Evolutionary conservation across 2,329 filamentous ascomycete species (phyloP).

Genomic region (Acrocalymma vagum): DNA sequence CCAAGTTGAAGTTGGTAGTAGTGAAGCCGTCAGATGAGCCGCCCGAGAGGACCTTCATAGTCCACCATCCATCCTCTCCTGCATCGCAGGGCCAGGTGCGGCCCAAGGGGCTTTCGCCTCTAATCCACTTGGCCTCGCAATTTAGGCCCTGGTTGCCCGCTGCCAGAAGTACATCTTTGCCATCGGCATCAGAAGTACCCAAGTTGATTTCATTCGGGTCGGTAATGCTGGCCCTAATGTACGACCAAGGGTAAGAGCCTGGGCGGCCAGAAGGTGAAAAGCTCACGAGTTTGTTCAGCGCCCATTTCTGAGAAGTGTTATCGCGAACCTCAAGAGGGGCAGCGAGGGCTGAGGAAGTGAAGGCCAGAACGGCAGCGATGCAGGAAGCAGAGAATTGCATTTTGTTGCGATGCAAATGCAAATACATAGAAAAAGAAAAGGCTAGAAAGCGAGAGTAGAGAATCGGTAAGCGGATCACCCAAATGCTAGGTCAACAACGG

Average conservation of each 20-base stretch:
- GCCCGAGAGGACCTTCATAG: constrained; percentile 22
- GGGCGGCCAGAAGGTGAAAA: constrained; percentile 26
- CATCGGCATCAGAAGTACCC: constrained; percentile 8
- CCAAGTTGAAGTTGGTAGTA: constrained; percentile 26
- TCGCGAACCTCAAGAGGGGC: constrained; percentile 20
- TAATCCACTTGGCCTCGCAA: constrained; percentile 34
- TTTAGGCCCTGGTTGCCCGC: constrained; percentile 27
- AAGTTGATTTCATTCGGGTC: constrained; percentile 35
- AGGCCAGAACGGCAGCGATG: constrained; percentile 16
- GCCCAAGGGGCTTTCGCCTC: constrained; percentile 21
- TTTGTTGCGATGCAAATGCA: no score
- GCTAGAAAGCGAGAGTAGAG: no score
- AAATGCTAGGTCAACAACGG: no score
- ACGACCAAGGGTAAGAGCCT: constrained; percentile 26
- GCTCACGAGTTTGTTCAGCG: constrained; percentile 21
- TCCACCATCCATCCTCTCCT: constrained; percentile 29
- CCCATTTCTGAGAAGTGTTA: constrained; percentile 24
- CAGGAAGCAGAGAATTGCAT: constrained; percentile 21
- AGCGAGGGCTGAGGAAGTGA: constrained; percentile 13
- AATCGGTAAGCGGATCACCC: no score
- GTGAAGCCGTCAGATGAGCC: constrained; percentile 13
- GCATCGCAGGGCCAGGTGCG: constrained; percentile 35
- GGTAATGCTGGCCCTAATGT: constrained; percentile 31
- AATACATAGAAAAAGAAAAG: no score
- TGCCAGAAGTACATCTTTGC: constrained; percentile 19